Percentiles rank a stretch among this genome's conserved stretches.
phyloP scores from a whole-genome alignment of 2,329 filamentous ascomycete genomes.

The Tolypocladium ophioglossoides region DNA sequence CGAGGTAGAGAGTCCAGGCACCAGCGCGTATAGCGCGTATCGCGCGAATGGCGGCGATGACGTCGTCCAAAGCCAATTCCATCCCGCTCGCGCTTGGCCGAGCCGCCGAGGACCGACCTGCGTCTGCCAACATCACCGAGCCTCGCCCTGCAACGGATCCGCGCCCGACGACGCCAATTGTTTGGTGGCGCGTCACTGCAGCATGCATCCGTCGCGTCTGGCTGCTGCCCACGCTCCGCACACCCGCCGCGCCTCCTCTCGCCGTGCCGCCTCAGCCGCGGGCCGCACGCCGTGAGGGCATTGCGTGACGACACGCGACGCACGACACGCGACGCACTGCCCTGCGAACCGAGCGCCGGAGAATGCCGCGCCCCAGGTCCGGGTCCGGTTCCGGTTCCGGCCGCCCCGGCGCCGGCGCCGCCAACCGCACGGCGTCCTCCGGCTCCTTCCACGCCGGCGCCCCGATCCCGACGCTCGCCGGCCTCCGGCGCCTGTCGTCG shows the following conservation, averaged over 20 bases:
- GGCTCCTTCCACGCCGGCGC: slow-evolving; percentile 43
- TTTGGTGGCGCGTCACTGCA: neutral
- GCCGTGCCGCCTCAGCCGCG: neutral
- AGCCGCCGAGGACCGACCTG: neutral
- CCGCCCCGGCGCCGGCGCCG: slow-evolving; percentile 2
- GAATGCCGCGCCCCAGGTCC: slow-evolving; percentile 11
- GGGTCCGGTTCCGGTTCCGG: slow-evolving; percentile 3
- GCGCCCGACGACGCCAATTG: neutral
- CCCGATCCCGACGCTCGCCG: slow-evolving; percentile 29
- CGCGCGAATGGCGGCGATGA: neutral
- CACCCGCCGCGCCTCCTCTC: neutral
- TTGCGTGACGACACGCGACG: neutral
- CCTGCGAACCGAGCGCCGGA: neutral
- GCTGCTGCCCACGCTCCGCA: neutral
- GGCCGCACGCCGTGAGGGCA: neutral
- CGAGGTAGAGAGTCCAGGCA: too few species aligned
- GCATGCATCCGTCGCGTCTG: neutral
- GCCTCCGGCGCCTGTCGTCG: slow-evolving; percentile 26
- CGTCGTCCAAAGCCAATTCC: neutral
- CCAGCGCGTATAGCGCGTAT: neutral
- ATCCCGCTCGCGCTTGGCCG: neutral
- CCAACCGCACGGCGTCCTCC: slow-evolving; percentile 20
- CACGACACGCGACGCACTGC: neutral
- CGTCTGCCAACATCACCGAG: neutral
- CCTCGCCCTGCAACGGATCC: neutral